phyloP scores from a whole-genome alignment of 139 green algal species.

The Closterium sp. region DNA sequence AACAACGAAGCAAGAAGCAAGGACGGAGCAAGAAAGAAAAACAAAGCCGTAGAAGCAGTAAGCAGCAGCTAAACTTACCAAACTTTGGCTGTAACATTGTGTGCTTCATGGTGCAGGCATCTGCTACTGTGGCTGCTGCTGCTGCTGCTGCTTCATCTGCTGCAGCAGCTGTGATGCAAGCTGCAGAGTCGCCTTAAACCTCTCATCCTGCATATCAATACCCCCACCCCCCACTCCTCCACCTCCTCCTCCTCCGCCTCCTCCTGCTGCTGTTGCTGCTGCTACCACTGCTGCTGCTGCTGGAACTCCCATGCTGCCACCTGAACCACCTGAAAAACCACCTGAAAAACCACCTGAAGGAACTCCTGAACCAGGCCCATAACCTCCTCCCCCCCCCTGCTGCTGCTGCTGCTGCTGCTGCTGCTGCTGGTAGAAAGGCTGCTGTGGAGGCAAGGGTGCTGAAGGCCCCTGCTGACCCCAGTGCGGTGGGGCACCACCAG shows the following conservation, averaged over 20 bases:
- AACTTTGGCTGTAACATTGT: too few relatives aligned
- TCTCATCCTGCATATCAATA: not conserved
- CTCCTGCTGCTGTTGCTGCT: not conserved
- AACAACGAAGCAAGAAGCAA: too few relatives aligned
- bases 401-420: too few relatives aligned
- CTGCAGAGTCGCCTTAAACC: not conserved
- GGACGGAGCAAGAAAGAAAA: too few relatives aligned
- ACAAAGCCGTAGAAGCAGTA: too few relatives aligned
- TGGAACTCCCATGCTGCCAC: not conserved
- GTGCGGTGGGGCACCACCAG: not conserved
- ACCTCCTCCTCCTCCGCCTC: too few relatives aligned
- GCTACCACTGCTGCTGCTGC: not conserved
- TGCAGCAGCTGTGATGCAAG: not conserved
- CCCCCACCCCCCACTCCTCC: too few relatives aligned
- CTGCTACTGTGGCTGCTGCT: not conserved
- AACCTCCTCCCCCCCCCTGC: too few relatives aligned
- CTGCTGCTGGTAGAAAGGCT: not conserved
- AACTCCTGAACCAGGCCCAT: not conserved
- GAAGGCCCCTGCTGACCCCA: not conserved
- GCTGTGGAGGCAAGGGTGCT: not conserved
- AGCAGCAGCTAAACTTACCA: too few relatives aligned
- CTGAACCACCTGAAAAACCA: not conserved
- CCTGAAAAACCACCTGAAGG: not conserved
- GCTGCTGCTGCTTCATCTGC: not conserved
- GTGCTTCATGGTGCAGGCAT: too few relatives aligned